phyloP scores from a whole-genome alignment of 202 grass and related monocot species.

The Carex arenaria region DNA sequence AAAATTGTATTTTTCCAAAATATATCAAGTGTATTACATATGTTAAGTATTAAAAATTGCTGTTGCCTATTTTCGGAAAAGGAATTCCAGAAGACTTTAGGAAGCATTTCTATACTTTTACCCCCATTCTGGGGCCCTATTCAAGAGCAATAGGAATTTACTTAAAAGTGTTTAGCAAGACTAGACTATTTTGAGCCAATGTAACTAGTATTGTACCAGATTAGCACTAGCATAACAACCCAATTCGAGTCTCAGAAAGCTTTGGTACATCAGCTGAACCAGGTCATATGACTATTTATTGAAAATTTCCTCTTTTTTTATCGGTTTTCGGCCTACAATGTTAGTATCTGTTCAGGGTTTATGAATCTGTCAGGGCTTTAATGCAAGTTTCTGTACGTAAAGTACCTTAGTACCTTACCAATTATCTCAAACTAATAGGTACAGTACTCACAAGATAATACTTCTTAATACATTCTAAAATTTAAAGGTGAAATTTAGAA shows the following conservation, averaged over 20 bases:
- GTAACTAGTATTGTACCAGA: background rate
- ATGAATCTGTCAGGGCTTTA: background rate
- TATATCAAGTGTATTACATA: background rate
- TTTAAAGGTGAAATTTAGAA: background rate
- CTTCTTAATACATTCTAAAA: background rate
- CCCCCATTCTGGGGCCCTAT: background rate
- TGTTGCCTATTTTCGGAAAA: background rate
- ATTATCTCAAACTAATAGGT: background rate
- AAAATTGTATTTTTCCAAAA: background rate
- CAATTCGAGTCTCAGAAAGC: background rate
- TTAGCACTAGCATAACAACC: background rate
- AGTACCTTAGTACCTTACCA: background rate
- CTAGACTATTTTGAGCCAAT: background rate
- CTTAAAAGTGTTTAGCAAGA: background rate
- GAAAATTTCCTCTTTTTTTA: background rate
- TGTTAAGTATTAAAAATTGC: background rate
- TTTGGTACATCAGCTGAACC: background rate
- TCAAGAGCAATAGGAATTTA: background rate
- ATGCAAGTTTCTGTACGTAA: background rate
- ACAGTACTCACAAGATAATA: background rate
- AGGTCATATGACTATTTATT: background rate
- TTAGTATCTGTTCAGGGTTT: background rate
- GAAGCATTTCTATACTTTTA: background rate
- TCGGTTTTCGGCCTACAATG: background rate
- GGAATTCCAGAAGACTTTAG: background rate